phyloP scores from a whole-genome alignment of 2,329 filamentous ascomycete genomes.

The Talaromyces sp. region DNA sequence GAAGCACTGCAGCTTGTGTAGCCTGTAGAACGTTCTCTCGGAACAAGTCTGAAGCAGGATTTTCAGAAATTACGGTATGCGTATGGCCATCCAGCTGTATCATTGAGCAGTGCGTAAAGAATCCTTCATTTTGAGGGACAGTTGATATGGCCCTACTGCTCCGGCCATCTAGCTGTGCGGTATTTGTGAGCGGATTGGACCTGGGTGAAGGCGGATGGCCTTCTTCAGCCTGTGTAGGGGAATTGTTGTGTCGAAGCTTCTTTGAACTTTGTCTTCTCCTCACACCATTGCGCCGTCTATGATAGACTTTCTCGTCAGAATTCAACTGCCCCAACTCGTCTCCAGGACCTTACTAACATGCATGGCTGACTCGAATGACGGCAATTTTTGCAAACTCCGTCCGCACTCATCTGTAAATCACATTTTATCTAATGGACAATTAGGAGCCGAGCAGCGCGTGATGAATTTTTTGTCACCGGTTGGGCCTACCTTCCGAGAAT shows the following conservation, averaged over 20 bases:
- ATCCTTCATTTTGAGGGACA: not conserved
- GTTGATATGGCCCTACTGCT: not conserved
- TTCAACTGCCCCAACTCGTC: not conserved
- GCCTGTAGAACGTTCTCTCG: not conserved
- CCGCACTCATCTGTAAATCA: conserved; percentile 4
- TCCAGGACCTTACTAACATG: not conserved
- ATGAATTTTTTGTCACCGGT: not conserved
- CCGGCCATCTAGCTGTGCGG: not conserved
- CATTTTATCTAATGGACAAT: not conserved
- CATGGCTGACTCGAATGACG: not conserved
- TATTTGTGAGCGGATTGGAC: not conserved
- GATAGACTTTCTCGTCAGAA: not conserved
- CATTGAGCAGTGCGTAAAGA: conserved; percentile 6
- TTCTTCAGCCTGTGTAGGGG: not conserved
- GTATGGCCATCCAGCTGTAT: not conserved
- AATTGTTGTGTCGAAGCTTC: not conserved
- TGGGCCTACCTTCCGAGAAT: conserved; percentile 6
- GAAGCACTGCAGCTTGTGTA: conserved; percentile 1
- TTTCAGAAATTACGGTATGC: not conserved
- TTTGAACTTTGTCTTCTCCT: not conserved
- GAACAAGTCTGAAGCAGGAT: not conserved
- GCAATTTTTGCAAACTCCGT: conserved; percentile 4
- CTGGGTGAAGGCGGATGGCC: not conserved
- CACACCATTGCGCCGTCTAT: not conserved
- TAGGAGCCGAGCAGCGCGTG: not conserved